Conservation (phyloP, 306 rosid species). For the Hylodesmum podocarpum region DNA sequence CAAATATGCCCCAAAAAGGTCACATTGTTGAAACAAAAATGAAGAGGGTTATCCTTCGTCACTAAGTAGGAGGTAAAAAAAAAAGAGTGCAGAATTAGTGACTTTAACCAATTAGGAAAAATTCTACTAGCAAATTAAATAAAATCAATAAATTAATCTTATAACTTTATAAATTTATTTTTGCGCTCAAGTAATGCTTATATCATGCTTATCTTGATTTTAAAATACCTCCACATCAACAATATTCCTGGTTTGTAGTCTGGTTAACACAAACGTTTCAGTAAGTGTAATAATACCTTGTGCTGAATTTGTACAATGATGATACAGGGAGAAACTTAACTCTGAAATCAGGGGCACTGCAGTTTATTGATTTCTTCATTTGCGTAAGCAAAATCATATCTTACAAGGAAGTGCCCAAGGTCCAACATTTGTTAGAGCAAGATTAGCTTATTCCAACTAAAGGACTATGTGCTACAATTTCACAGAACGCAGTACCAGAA, state of each 20-base stretch:
- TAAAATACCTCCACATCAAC: background rate
- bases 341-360: background rate
- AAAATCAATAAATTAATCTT: background rate
- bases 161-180: background rate
- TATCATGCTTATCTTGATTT: background rate
- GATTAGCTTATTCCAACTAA: slow-evolving; percentile 28
- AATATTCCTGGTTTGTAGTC: background rate
- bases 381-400: slow-evolving; percentile 34
- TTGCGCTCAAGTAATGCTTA: background rate
- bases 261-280: background rate
- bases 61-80: background rate
- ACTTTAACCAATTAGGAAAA: background rate
- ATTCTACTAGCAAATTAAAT: background rate
- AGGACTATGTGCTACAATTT: slow-evolving; percentile 17
- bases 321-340: background rate
- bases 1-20: background rate
- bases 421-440: slow-evolving; percentile 33
- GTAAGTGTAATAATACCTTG: background rate
- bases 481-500: slow-evolving; percentile 48
- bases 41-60: background rate
- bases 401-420: slow-evolving; percentile 25
- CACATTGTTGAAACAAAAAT: background rate
- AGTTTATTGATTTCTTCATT: slow-evolving; percentile 4
- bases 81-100: background rate
- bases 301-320: background rate